Percentiles rank a stretch among this genome's conserved stretches.
phyloP scores from a whole-genome alignment of 768 basidiomycete species.

The Lactarius sp. region DNA sequence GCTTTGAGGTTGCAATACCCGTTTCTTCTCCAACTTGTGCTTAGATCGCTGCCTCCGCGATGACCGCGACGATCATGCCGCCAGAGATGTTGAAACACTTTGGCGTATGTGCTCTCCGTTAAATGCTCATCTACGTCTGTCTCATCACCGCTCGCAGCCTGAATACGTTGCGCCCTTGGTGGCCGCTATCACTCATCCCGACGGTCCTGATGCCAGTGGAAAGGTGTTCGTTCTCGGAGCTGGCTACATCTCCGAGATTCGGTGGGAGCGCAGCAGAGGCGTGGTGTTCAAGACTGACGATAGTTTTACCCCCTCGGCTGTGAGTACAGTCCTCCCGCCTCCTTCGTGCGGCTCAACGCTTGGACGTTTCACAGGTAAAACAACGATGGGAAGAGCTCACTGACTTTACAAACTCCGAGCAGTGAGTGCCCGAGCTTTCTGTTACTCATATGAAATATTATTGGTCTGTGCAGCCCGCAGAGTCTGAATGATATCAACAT shows the following conservation, averaged over 20 bases:
- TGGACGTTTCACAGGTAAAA: conserved; percentile 52
- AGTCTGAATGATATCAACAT: conserved; percentile 58
- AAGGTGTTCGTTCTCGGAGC: conserved; percentile 91
- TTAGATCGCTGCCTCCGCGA: conserved; percentile 90
- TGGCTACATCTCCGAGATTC: conserved; percentile 84
- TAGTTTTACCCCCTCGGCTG: conserved; percentile 92
- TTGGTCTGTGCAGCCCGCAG: conserved; percentile 49
- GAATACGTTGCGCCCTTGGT: conserved; percentile 93
- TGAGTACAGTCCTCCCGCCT: conserved; percentile 29
- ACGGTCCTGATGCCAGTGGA: conserved; percentile 73
- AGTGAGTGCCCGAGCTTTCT: conserved; percentile 44
- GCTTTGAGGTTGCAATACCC: background rate
- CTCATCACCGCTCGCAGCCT: conserved; percentile 45
- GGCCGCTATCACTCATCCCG: conserved; percentile 78
- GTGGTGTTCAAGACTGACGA: conserved; percentile 84
- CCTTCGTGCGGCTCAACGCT: background rate
- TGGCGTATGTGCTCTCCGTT: conserved; percentile 41
- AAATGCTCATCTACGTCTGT: background rate
- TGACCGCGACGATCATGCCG: conserved; percentile 96
- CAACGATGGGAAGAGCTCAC: conserved; percentile 76
- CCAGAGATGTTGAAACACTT: conserved; percentile 89
- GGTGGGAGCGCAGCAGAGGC: conserved; percentile 91
- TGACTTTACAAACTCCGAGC: conserved; percentile 67
- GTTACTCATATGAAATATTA: conserved; percentile 2
- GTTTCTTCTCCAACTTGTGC: background rate